These are phyloP conservation scores for Apodospora peruviana DNA, from an alignment of 495 filamentous ascomycete species.

Conservation along the genomic window DNA sequence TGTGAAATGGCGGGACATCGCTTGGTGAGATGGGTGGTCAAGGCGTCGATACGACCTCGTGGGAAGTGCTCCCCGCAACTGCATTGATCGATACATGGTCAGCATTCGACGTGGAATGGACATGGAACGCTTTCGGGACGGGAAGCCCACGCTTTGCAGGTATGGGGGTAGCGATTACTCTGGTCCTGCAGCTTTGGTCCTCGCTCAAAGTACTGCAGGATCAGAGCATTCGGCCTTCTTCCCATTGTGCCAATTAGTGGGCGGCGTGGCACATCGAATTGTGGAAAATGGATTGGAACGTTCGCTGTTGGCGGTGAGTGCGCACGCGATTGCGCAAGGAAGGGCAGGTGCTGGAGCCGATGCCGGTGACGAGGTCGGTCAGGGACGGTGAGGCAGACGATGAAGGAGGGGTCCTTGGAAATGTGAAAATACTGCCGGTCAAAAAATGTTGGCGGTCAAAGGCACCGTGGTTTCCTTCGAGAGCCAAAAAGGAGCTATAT, in stretches of 20 bases:
- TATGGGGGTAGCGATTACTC: constrained; percentile 82
- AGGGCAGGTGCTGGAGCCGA: too few relatives aligned
- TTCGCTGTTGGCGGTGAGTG: too few relatives aligned
- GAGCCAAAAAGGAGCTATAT: too few relatives aligned
- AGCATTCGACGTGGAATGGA: too few relatives aligned
- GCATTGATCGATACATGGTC: neutral
- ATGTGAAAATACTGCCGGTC: constrained; percentile 28
- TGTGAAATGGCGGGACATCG: constrained; percentile 71
- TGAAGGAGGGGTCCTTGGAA: constrained; percentile 15
- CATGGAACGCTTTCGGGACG: too few relatives aligned
- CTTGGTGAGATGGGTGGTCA: constrained; percentile 72
- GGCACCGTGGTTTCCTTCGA: neutral
- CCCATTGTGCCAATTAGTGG: constrained; percentile 52
- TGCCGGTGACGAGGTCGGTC: too few relatives aligned
- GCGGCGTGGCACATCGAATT: constrained; percentile 14
- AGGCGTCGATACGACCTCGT: constrained; percentile 75
- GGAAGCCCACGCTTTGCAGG: constrained; percentile 57
- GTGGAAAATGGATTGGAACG: too few relatives aligned
- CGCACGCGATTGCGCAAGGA: too few relatives aligned
- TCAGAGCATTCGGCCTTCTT: constrained; percentile 73
- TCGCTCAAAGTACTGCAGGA: constrained; percentile 77
- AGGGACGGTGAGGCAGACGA: constrained; percentile 9
- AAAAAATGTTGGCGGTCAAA: constrained; percentile 20
- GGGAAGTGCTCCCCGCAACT: constrained; percentile 76
- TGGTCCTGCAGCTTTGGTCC: constrained; percentile 76